These are phyloP conservation scores for Boletellus emodensis DNA, from an alignment of 768 basidiomycete genomes.

Conservation along the genomic window DNA sequence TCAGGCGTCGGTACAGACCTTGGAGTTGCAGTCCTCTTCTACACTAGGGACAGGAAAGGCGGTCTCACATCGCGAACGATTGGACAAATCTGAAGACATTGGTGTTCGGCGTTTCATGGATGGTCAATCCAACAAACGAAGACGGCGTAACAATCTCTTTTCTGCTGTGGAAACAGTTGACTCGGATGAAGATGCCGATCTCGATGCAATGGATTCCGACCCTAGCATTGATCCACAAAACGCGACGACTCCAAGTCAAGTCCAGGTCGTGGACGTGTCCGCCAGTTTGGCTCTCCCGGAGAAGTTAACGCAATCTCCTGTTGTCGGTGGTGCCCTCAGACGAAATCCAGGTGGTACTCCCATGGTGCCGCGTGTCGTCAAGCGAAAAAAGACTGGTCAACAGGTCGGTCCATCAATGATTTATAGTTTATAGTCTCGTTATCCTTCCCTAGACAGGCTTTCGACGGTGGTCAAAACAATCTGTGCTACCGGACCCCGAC, in stretches of 20 bases:
- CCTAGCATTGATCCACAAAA: conserved; percentile 10
- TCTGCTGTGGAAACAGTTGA: conserved; percentile 6
- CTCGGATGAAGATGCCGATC: conserved; percentile 32
- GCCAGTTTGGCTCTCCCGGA: conserved; percentile 9
- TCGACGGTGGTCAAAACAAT: conserved; percentile 47
- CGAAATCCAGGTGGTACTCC: conserved; percentile 61
- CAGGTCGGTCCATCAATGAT: conserved; percentile 38
- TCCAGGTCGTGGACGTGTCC: conserved; percentile 17
- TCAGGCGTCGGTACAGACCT: conserved; percentile 62
- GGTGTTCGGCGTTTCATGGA: conserved; percentile 51
- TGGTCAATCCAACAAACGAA: conserved; percentile 46
- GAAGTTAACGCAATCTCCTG: conserved; percentile 12
- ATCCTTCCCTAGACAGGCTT: conserved; percentile 34
- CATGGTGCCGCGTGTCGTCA: conserved; percentile 44
- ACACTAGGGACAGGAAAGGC: conserved; percentile 75
- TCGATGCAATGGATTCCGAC: conserved; percentile 30
- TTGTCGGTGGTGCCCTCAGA: conserved; percentile 63
- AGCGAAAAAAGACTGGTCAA: conserved; percentile 39
- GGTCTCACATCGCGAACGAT: conserved; percentile 54
- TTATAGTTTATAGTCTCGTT: not conserved
- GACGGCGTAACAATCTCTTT: conserved; percentile 37
- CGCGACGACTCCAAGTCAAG: not conserved
- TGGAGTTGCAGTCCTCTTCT: conserved; percentile 73
- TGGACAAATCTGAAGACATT: conserved; percentile 58
- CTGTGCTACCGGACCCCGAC: conserved; percentile 26